phyloP scores from a whole-genome alignment of 345 rosid species.

The Excoecaria cochinchinensis region DNA sequence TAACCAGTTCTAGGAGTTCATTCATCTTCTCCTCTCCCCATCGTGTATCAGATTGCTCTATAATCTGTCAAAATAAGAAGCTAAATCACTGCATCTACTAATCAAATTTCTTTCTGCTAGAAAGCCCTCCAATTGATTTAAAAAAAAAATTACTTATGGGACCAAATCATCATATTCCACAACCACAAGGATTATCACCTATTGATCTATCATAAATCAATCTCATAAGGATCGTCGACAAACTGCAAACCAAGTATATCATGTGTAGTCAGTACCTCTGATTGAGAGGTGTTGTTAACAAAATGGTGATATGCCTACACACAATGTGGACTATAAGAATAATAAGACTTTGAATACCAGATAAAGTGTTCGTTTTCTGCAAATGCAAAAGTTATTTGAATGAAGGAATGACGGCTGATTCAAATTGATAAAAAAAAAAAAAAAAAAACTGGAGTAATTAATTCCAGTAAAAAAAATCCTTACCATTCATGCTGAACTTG shows the following conservation, averaged over 20 bases:
- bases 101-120: not conserved
- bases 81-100: not conserved
- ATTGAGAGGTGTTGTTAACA: not conserved
- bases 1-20: constrained; percentile 12
- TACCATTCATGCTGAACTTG: too few species aligned
- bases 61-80: constrained; percentile 8
- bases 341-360: not conserved
- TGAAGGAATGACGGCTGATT: too few species aligned
- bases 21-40: not conserved
- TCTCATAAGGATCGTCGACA: too few species aligned
- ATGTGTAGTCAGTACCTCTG: not conserved
- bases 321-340: not conserved
- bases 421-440: too few species aligned
- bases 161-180: not conserved
- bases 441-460: too few species aligned
- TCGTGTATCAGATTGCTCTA: constrained; percentile 12
- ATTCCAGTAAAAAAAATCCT: too few species aligned
- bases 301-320: not conserved
- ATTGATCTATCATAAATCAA: not conserved
- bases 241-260: not conserved
- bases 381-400: not conserved
- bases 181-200: not conserved
- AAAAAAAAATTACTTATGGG: not conserved
- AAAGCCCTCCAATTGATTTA: not conserved
- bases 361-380: not conserved